Evolutionary conservation across 129 eudicot genomes (phyloP).

Genomic region (Centaurea solstitialis): DNA sequence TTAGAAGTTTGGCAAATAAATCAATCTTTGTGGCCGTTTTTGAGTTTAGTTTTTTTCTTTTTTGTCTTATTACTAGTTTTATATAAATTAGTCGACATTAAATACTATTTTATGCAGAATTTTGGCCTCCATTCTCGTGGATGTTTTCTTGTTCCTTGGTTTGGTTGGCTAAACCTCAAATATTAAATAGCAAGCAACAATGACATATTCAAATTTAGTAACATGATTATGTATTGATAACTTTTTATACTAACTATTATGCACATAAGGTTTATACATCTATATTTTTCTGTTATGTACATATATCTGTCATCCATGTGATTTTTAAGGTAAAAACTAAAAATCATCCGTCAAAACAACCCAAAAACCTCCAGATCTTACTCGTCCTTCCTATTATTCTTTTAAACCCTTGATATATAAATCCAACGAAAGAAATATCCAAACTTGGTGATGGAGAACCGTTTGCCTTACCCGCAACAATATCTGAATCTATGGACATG

Average conservation of each 20-base stretch:
- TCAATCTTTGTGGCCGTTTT: not conserved
- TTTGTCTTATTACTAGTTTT: not conserved
- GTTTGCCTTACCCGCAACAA: not conserved
- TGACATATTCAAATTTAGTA: not conserved
- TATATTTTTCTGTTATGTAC: not conserved
- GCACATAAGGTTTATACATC: not conserved
- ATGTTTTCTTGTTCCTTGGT: not conserved
- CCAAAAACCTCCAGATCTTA: constrained; percentile 55
- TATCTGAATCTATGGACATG: constrained; percentile 20
- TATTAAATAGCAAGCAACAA: not conserved
- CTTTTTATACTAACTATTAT: not conserved
- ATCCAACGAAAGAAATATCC: constrained; percentile 19
- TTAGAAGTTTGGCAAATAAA: no score
- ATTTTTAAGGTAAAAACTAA: not conserved
- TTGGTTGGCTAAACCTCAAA: not conserved
- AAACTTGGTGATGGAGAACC: constrained; percentile 15
- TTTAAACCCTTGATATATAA: constrained; percentile 21
- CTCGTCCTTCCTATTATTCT: constrained; percentile 45
- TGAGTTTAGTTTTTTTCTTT: not conserved
- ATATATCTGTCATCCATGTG: not conserved
- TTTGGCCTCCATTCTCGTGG: not conserved
- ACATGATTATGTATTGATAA: not conserved
- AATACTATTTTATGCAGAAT: not conserved
- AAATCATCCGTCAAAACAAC: constrained; percentile 49
- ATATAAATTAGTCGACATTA: not conserved